Evolutionary conservation across 1,284 basidiomycete species (phyloP).

Genomic region (Malassezia sympodialis): DNA sequence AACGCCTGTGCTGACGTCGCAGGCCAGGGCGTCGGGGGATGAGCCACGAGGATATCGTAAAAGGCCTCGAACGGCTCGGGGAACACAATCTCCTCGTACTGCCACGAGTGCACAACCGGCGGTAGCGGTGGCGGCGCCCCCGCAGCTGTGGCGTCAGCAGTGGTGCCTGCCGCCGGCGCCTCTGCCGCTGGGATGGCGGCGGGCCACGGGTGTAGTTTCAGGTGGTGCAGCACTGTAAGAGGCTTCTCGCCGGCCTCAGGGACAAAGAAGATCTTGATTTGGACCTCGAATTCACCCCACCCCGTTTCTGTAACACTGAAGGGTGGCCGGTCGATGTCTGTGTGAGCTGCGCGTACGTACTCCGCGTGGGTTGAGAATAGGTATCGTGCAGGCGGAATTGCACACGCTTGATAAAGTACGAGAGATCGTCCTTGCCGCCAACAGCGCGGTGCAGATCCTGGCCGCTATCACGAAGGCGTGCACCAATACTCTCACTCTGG

Average conservation of each 20-base stretch:
- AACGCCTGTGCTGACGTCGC: slow-evolving; percentile 33
- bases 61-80: slow-evolving; percentile 83
- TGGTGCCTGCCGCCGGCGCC: slow-evolving; percentile 24
- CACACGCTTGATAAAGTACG: slow-evolving; percentile 61
- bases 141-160: neutral
- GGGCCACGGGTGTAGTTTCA: slow-evolving; percentile 90
- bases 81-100: slow-evolving; percentile 97
- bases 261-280: slow-evolving; percentile 86
- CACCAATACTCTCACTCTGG: slow-evolving; percentile 21
- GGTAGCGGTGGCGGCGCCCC: slow-evolving; percentile 6
- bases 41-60: slow-evolving; percentile 66
- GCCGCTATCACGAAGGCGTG: slow-evolving; percentile 36
- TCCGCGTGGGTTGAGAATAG: slow-evolving; percentile 77
- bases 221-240: slow-evolving; percentile 73
- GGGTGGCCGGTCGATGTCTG: slow-evolving; percentile 82
- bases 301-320: slow-evolving; percentile 94
- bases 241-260: slow-evolving; percentile 84
- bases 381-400: slow-evolving; percentile 97
- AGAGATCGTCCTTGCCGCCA: slow-evolving; percentile 45
- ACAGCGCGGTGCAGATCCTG: slow-evolving; percentile 43
- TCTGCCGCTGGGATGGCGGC: slow-evolving; percentile 49
- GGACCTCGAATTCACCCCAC: slow-evolving; percentile 98
- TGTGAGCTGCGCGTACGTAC: slow-evolving; percentile 53
- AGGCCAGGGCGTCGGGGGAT: slow-evolving; percentile 65
- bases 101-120: slow-evolving; percentile 71